Evolutionary conservation across 805 yeast species (phyloP).

Genomic region (Saccharomycopsis amapae): DNA sequence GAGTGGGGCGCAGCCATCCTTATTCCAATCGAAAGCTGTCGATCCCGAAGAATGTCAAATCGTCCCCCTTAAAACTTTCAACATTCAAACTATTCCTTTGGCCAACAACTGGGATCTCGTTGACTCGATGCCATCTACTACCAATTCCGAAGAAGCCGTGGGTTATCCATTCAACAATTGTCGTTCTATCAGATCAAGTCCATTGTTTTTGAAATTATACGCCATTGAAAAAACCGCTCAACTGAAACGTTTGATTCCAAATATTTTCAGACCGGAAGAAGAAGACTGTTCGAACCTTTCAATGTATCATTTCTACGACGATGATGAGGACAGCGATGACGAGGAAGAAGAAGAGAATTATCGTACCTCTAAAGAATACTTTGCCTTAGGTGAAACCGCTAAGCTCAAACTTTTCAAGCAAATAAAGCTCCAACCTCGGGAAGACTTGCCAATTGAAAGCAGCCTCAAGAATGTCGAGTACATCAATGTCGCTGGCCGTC

Average conservation of each 20-base stretch:
- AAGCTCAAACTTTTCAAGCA: slow-evolving; percentile 18
- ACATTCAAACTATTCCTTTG: slow-evolving; percentile 15
- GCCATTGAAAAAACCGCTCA: slow-evolving; percentile 20
- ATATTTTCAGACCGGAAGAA: slow-evolving; percentile 15
- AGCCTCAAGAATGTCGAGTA: slow-evolving; percentile 10
- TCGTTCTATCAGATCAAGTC: slow-evolving; percentile 16
- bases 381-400: slow-evolving; percentile 16
- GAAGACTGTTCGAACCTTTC: neutral
- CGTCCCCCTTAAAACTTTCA: slow-evolving; percentile 17
- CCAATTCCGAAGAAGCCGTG: neutral
- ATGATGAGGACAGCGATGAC: slow-evolving; percentile 6
- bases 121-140: neutral
- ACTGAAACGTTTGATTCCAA: slow-evolving; percentile 16
- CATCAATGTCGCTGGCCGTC: slow-evolving; percentile 2
- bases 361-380: slow-evolving; percentile 4
- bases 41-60: neutral
- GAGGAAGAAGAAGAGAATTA: slow-evolving; percentile 7
- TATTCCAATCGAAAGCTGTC: too few relatives aligned
- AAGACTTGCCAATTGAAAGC: slow-evolving; percentile 12
- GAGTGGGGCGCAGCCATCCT: too few relatives aligned
- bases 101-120: slow-evolving; percentile 16
- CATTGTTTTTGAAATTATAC: slow-evolving; percentile 18
- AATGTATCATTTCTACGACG: neutral
- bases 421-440: slow-evolving; percentile 19
- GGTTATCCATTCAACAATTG: slow-evolving; percentile 1